Base-by-base conservation (phyloP, 2,329 filamentous ascomycete species). In the Sporothrix curviconia region DNA sequence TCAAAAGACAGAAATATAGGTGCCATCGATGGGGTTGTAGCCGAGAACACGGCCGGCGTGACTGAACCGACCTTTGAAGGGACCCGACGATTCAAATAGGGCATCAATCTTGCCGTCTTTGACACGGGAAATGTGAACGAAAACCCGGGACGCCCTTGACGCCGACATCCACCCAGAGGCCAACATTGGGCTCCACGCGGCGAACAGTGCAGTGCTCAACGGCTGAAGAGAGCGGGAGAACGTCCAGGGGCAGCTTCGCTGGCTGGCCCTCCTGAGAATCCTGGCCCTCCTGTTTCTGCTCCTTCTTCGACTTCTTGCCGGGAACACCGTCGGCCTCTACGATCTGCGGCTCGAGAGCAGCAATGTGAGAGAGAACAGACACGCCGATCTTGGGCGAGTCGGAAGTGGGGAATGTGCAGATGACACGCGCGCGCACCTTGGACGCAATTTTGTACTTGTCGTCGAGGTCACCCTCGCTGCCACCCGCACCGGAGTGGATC, bases 51-150 rank as follows among this genome's bases (percentile, higher is more conserved):
- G 85, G 40, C 87, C 90, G 53, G 85, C 83, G 71, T 99, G 94
- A 80, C 82, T 0, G 91, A 87, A 40, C 84, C 90, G 19, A 88
- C 68, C 70, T 90, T n/a, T 89, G 75, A 85, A 96, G 2, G 86
- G 80, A 0, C 94, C 94, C 17, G 84, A 85, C 3, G 83, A 78
- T 62, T 90, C 83, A 14, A 89, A 89, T 5, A 99, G 77, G 1
- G 82, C 83, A 62, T 97, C 94, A 55, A 96, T 81, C 70, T 94
- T 95, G 64, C 87, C 86, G 69, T 99, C 92, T 59, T 92, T 88
- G 60, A 99, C 82, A 62, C 89, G 84, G 1, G 94, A 99, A 63
- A 99, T 95, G 70, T 99, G 94, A 22, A 95, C 91, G n/a, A 67
- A 96, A 99, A 9, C 90, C 90, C n/a, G 82, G 77, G 3, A 92